Percentiles rank a stretch among this genome's conserved stretches.
These are phyloP conservation scores for Leccinum pachyderme DNA, from an alignment of 1,284 basidiomycete species.

Conservation along the genomic window DNA sequence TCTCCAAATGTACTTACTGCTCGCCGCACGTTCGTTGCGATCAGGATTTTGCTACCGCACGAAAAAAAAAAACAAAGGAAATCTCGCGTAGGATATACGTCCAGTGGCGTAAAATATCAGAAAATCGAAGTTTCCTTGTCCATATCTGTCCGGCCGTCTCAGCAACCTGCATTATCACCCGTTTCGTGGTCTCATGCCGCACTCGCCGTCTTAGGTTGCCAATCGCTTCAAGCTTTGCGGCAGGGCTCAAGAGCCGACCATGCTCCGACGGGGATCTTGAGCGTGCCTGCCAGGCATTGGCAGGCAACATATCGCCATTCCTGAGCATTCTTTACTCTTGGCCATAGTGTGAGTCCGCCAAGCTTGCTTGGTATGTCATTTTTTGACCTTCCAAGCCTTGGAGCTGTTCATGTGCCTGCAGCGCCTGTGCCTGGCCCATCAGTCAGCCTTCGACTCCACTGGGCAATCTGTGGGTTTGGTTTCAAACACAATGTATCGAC, in stretches of 20 bases:
- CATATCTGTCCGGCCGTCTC: conserved; percentile 1
- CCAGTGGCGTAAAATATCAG: neutral
- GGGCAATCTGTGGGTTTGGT: neutral
- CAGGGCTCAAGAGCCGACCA: conserved; percentile 3
- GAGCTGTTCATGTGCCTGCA: neutral
- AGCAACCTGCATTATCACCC: neutral
- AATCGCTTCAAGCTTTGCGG: conserved; percentile 8
- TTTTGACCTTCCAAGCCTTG: conserved; percentile 8
- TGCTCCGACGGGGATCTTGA: conserved; percentile 5
- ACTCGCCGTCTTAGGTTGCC: conserved; percentile 5
- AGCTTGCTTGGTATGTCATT: conserved; percentile 1
- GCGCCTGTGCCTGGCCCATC: conserved; percentile 4
- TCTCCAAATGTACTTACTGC: neutral
- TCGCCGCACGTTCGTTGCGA: conserved; percentile 4
- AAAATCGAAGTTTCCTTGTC: neutral
- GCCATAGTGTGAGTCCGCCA: neutral
- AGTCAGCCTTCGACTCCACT: too few relatives aligned
- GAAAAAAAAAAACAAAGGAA: neutral
- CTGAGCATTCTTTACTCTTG: neutral
- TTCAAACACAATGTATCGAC: neutral
- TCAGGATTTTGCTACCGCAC: neutral
- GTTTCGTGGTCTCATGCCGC: neutral
- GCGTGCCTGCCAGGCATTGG: neutral
- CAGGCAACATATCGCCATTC: neutral
- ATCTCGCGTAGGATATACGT: neutral